Conservation (phyloP, 345 rosid species). For the Eucalyptus sp. region DNA sequence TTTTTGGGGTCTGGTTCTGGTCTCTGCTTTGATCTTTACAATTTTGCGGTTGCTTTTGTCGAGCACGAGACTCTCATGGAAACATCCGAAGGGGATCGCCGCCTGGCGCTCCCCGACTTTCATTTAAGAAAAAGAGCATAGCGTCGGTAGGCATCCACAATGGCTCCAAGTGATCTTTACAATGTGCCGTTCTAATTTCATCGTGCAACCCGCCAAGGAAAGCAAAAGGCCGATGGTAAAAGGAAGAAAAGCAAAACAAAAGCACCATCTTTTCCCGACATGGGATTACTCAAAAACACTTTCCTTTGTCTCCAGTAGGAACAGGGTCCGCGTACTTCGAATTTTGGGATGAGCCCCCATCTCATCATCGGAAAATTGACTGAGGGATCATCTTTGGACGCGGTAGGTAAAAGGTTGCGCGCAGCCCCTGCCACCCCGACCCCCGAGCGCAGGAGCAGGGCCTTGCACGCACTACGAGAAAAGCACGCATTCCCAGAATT, state of each 20-base stretch:
- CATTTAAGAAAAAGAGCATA: neutral
- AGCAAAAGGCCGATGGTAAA: neutral
- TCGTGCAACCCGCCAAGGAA: neutral
- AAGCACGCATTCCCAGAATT: neutral
- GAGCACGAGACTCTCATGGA: neutral
- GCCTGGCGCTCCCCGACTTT: neutral
- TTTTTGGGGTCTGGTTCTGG: neutral
- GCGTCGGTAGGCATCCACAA: neutral
- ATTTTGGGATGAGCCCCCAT: too few relatives aligned
- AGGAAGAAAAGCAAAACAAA: neutral
- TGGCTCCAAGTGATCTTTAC: neutral
- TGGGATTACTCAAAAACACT: neutral
- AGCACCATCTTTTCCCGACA: neutral
- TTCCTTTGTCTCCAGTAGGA: neutral
- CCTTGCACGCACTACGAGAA: neutral
- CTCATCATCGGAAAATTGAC: neutral
- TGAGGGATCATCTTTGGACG: neutral
- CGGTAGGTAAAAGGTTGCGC: neutral
- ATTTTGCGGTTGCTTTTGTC: neutral
- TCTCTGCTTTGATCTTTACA: neutral
- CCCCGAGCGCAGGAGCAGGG: neutral
- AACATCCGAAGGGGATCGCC: neutral
- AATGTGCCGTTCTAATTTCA: neutral
- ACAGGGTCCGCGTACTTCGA: neutral
- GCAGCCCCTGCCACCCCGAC: neutral